phyloP scores from a whole-genome alignment of 352 stramenopile species.

The Phytophthora palmivora region DNA sequence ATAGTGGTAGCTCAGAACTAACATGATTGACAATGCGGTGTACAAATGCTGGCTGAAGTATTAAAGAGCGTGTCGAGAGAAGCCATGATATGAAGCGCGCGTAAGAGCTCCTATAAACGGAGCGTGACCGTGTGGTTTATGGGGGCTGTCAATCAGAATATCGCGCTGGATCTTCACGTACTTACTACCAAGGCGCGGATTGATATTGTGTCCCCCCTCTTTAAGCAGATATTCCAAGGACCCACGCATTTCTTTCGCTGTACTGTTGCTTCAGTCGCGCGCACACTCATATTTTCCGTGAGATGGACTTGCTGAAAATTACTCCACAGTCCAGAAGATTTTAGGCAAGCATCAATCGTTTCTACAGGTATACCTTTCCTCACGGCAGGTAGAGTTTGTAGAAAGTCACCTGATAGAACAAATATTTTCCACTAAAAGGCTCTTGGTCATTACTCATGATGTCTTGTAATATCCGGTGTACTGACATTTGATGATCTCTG shows the following conservation, averaged over 20 bases:
- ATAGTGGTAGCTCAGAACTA: no score
- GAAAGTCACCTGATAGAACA: background rate
- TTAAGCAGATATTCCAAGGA: slow-evolving; percentile 2
- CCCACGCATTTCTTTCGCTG: background rate
- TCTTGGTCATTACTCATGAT: background rate
- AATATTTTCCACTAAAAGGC: background rate
- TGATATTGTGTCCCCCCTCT: background rate
- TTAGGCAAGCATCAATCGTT: background rate
- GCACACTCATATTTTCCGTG: background rate
- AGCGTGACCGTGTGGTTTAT: no score
- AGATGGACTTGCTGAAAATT: background rate
- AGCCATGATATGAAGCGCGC: no score
- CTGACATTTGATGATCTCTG: background rate
- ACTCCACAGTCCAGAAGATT: background rate
- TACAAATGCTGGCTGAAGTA: no score
- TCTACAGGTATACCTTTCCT: background rate
- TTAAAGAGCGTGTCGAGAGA: no score
- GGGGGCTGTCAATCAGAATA: background rate
- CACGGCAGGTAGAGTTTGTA: background rate
- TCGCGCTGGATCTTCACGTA: background rate
- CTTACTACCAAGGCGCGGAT: background rate
- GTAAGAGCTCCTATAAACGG: no score
- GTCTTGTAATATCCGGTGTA: background rate
- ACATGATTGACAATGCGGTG: no score
- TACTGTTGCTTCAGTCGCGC: background rate